phyloP scores from a whole-genome alignment of 164 flowering plant species.

The Malania oleifera region DNA sequence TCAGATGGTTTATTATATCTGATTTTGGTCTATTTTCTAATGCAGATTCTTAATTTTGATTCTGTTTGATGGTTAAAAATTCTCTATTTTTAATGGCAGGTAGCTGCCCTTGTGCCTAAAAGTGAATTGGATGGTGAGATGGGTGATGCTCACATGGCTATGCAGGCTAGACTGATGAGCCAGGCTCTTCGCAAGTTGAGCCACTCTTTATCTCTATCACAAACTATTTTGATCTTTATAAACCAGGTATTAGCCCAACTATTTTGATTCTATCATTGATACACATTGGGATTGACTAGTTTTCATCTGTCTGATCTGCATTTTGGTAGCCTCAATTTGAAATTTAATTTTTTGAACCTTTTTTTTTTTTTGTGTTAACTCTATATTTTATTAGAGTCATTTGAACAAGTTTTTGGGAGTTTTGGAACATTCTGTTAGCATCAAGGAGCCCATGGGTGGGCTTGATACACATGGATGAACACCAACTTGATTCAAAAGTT shows the following conservation, averaged over 20 bases:
- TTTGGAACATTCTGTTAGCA: too few relatives aligned
- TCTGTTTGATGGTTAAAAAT: background rate
- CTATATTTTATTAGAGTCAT: too few relatives aligned
- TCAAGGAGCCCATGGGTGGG: too few relatives aligned
- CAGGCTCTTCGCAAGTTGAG: slow-evolving; percentile 95
- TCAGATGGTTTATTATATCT: background rate
- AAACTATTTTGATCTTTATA: slow-evolving; percentile 72
- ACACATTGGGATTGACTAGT: too few relatives aligned
- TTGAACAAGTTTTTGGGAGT: too few relatives aligned
- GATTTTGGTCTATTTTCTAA: background rate
- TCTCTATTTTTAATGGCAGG: slow-evolving; percentile 39
- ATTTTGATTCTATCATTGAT: background rate
- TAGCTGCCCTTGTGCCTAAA: slow-evolving; percentile 96
- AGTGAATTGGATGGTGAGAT: slow-evolving; percentile 98
- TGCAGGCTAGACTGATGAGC: slow-evolving; percentile 99
- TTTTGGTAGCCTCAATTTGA: background rate
- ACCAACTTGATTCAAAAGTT: too few relatives aligned
- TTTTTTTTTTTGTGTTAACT: background rate
- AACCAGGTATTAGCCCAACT: slow-evolving; percentile 63
- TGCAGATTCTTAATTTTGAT: background rate
- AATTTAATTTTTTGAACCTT: background rate
- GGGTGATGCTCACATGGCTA: slow-evolving; percentile 99
- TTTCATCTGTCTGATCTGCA: background rate
- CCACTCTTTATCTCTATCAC: slow-evolving; percentile 81
- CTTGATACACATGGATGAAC: too few relatives aligned